A percentile compares a stretch with the other conserved stretches of the same genome.
Conservation (phyloP, 306 rosid species). For the Glycine latifolia region DNA sequence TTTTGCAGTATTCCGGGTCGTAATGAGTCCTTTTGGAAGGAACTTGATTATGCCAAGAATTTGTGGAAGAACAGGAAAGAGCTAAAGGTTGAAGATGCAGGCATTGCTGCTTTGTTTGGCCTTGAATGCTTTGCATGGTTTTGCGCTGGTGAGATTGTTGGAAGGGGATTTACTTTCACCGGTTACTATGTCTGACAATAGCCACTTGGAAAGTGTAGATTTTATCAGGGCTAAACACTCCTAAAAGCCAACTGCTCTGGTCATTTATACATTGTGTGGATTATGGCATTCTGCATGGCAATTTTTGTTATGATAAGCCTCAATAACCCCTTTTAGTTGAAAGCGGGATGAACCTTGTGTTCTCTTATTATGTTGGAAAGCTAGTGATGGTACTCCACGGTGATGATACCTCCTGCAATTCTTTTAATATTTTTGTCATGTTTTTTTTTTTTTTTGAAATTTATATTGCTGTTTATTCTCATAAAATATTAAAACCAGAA, state of each 20-base stretch:
- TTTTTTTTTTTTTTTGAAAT: constrained; percentile 6
- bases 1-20: constrained; percentile 83
- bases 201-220: constrained; percentile 50
- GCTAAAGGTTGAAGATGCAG: constrained; percentile 87
- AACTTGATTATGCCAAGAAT: constrained; percentile 78
- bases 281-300: constrained; percentile 54
- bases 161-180: constrained; percentile 95
- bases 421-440: not conserved
- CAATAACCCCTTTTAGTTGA: constrained; percentile 80
- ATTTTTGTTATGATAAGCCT: constrained; percentile 64
- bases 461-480: constrained; percentile 1
- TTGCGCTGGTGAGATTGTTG: constrained; percentile 91
- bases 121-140: constrained; percentile 90
- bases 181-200: constrained; percentile 79
- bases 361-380: constrained; percentile 51
- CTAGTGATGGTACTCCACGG: constrained; percentile 47
- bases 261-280: constrained; percentile 57
- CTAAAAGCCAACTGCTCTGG: constrained; percentile 48
- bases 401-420: constrained; percentile 42
- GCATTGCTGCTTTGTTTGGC: constrained; percentile 91
- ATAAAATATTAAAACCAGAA: not conserved
- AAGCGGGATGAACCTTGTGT: constrained; percentile 58
- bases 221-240: constrained; percentile 49
- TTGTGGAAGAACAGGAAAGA: constrained; percentile 84
- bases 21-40: constrained; percentile 74